These are phyloP conservation scores for Lodderomyces parapsilosis DNA, from an alignment of 1,139 yeast species.

Conservation along the genomic window DNA sequence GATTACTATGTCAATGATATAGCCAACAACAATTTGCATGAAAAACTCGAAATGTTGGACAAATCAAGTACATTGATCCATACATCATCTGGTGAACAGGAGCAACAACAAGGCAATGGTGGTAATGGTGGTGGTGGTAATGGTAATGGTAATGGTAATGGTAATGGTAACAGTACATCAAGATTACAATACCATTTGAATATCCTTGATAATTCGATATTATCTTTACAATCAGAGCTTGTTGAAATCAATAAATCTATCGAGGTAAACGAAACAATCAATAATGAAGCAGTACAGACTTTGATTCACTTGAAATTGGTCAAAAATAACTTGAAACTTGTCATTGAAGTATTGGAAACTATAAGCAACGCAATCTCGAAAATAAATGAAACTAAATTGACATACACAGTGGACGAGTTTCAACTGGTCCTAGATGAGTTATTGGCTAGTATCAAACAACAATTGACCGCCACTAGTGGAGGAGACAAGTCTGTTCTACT, in stretches of 20 bases:
- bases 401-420: conserved; percentile 27
- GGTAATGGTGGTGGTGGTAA: conserved; percentile 7
- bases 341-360: conserved; percentile 44
- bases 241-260: conserved; percentile 23
- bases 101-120: too few relatives aligned
- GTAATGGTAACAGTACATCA: conserved; percentile 23
- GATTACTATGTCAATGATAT: conserved; percentile 62
- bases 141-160: not conserved
- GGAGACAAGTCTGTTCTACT: conserved; percentile 25
- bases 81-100: too few relatives aligned
- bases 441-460: conserved; percentile 29
- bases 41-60: conserved; percentile 37
- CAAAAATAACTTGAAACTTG: conserved; percentile 44
- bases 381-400: conserved; percentile 3
- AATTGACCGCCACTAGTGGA: conserved; percentile 10
- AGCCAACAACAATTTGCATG: conserved; percentile 48
- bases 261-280: conserved; percentile 18
- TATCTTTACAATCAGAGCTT: conserved; percentile 53
- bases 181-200: conserved; percentile 65
- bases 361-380: conserved; percentile 20
- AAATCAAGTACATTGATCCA: conserved; percentile 22
- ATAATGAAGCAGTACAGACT: conserved; percentile 31
- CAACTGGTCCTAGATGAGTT: conserved; percentile 38
- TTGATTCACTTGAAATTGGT: conserved; percentile 44
- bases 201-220: conserved; percentile 55